Evolutionary conservation across 106 monocot species (phyloP).

Genomic region (Allium fistulosum): DNA sequence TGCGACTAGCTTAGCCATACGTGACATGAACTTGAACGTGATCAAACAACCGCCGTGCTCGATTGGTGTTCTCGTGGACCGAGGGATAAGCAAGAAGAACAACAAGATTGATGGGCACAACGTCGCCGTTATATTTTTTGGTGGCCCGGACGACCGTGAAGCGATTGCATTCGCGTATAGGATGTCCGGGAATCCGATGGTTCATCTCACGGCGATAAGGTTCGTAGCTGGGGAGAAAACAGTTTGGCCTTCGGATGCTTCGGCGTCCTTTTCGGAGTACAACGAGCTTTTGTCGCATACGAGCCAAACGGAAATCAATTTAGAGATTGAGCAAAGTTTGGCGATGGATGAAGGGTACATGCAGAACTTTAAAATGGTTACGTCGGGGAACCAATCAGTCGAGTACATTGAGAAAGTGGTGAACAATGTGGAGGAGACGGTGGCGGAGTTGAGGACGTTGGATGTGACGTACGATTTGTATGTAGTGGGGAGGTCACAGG

Average conservation of each 20-base stretch:
- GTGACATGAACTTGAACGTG: slow-evolving; percentile 34
- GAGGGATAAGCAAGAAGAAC: slow-evolving; percentile 15
- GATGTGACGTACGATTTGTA: slow-evolving; percentile 33
- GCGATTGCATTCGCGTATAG: slow-evolving; percentile 29
- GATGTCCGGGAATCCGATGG: slow-evolving; percentile 29
- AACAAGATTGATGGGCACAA: neutral
- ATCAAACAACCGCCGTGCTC: slow-evolving; percentile 47
- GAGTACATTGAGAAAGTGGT: slow-evolving; percentile 42
- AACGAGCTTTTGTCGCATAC: neutral
- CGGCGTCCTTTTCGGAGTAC: neutral
- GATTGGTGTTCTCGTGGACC: slow-evolving; percentile 55
- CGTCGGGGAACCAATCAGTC: slow-evolving; percentile 10
- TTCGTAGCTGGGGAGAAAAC: slow-evolving; percentile 7
- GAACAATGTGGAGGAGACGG: slow-evolving; percentile 46
- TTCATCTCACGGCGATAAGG: slow-evolving; percentile 27
- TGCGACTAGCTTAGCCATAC: slow-evolving; percentile 30
- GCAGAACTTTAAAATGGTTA: slow-evolving; percentile 34
- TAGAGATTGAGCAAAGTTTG: slow-evolving; percentile 11
- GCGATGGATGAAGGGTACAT: slow-evolving; percentile 44
- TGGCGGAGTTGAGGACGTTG: slow-evolving; percentile 35
- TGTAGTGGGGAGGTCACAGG: slow-evolving; percentile 50
- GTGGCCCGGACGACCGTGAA: slow-evolving; percentile 69
- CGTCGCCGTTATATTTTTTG: slow-evolving; percentile 49
- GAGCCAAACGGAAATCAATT: neutral
- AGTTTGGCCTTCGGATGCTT: neutral